These are phyloP conservation scores for Prunus armeniaca DNA, from an alignment of 306 rosid genomes.

Conservation along the genomic window DNA sequence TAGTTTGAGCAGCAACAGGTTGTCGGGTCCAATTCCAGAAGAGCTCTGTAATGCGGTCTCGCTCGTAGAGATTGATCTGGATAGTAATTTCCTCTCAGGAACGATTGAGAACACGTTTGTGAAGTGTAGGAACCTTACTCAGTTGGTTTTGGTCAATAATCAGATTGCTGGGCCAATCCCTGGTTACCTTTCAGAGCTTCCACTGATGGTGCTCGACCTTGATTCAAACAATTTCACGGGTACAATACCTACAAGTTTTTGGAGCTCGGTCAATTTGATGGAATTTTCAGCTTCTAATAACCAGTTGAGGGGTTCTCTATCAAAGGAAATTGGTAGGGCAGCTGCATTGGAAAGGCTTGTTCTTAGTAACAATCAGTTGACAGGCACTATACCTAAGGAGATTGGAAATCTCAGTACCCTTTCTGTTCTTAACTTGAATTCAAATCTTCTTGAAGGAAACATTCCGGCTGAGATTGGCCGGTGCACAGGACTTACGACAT, in stretches of 20 bases:
- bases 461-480: constrained; percentile 67
- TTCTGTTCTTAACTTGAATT: constrained; percentile 73
- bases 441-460: constrained; percentile 70
- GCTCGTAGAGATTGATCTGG: constrained; percentile 71
- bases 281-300: constrained; percentile 89
- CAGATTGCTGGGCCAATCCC: constrained; percentile 75
- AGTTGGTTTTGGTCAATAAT: constrained; percentile 64
- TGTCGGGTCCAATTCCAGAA: constrained; percentile 67
- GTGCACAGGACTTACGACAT: constrained; percentile 65
- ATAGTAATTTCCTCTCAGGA: constrained; percentile 62
- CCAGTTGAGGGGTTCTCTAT: constrained; percentile 63
- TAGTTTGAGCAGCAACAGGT: constrained; percentile 64
- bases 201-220: constrained; percentile 70
- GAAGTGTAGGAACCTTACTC: constrained; percentile 65
- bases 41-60: constrained; percentile 75
- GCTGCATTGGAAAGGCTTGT: constrained; percentile 64
- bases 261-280: constrained; percentile 59
- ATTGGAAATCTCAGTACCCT: constrained; percentile 66
- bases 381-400: constrained; percentile 69
- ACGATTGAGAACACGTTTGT: constrained; percentile 56
- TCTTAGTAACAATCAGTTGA: constrained; percentile 61
- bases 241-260: constrained; percentile 51
- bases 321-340: constrained; percentile 70
- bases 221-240: constrained; percentile 90
- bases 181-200: constrained; percentile 70